Base-by-base conservation (phyloP, 352 stramenopile genomes). In the Poterioochromonas sp. region DNA sequence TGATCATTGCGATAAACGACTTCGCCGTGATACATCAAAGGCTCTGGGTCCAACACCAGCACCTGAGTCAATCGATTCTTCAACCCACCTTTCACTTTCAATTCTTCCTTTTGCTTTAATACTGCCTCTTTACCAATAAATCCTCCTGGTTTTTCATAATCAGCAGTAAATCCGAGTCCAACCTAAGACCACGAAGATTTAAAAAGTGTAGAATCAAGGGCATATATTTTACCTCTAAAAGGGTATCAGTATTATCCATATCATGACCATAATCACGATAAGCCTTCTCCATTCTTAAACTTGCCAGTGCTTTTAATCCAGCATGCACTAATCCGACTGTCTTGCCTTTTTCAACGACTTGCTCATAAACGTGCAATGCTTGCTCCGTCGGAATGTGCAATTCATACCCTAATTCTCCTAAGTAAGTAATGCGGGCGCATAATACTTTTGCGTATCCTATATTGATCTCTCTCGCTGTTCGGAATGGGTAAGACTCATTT, bases 191-290 rank as follows among this genome's bases (percentile, higher is more conserved):
- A 87, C 20, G 49, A 88, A 37, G 22, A 11, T 53, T 11, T 22
- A 53, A 53, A 53, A 53, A 53, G 11, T 22, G 22, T 22, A 53
- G 11, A 53, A 20, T 20, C 22, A 11, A 53, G 44, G n/a, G n/a
- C n/a, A n/a, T n/a, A n/a, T n/a, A n/a, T n/a, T n/a, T n/a, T n/a
- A n/a, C 65, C 32, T 58, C 39, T 51, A 74, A 29, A 39, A 74
- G 53, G 3, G 73, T 87, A 78, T 90, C 86, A 0, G 82, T 87
- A 69, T 88, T 89, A 71, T 90, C 86, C 68, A 90, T 84, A 78
- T 90, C 86, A 77, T 90, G 86, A 64, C 86, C 86, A 77, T 88
- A 90, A 73, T 90, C 86, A 37, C 86, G 76, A 80, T 89, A 90
- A 37, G 78, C 86, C 64, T 90, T 90, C 78, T 90, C 86, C 58